Conservation (phyloP, 2,329 filamentous ascomycete genomes). For the Cadophora sp. region DNA sequence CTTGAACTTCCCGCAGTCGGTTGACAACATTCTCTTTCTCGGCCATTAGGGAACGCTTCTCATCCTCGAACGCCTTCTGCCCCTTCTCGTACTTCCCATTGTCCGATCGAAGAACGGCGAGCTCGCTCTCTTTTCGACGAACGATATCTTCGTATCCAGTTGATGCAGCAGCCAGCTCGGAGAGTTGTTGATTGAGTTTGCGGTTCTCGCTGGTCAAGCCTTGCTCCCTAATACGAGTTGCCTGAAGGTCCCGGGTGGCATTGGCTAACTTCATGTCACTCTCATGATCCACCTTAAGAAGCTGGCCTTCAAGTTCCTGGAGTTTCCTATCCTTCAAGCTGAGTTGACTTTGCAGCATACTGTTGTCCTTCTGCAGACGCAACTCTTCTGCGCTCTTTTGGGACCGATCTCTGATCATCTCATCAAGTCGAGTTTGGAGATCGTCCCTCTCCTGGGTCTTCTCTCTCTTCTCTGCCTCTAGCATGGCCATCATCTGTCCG, state of each 20-base stretch:
- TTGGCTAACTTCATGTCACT: conserved; percentile 82
- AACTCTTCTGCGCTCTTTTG: conserved; percentile 80
- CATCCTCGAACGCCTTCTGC: conserved; percentile 77
- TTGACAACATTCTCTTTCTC: conserved; percentile 82
- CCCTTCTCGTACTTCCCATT: conserved; percentile 84
- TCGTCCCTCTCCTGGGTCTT: conserved; percentile 71
- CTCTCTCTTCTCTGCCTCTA: conserved; percentile 86
- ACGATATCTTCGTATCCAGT: conserved; percentile 96
- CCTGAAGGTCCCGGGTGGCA: conserved; percentile 80
- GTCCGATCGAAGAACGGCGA: conserved; percentile 84
- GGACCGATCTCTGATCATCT: conserved; percentile 73
- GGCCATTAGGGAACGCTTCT: conserved; percentile 71
- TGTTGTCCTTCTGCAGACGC: conserved; percentile 80
- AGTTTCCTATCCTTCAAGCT: conserved; percentile 88
- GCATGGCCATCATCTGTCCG: conserved; percentile 80
- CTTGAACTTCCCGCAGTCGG: conserved; percentile 83
- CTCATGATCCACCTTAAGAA: conserved; percentile 87
- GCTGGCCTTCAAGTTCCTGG: conserved; percentile 82
- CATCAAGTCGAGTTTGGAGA: conserved; percentile 73
- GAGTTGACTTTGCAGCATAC: conserved; percentile 90
- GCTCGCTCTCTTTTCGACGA: conserved; percentile 90
- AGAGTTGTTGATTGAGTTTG: conserved; percentile 82
- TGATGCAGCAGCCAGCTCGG: conserved; percentile 87
- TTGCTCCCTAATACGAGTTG: conserved; percentile 74
- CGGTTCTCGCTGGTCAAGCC: conserved; percentile 82